Percentiles rank a stretch among this genome's conserved stretches.
Evolutionary conservation across 148 eudicot species (phyloP).

Genomic region (Rhododendron mucronatum): DNA sequence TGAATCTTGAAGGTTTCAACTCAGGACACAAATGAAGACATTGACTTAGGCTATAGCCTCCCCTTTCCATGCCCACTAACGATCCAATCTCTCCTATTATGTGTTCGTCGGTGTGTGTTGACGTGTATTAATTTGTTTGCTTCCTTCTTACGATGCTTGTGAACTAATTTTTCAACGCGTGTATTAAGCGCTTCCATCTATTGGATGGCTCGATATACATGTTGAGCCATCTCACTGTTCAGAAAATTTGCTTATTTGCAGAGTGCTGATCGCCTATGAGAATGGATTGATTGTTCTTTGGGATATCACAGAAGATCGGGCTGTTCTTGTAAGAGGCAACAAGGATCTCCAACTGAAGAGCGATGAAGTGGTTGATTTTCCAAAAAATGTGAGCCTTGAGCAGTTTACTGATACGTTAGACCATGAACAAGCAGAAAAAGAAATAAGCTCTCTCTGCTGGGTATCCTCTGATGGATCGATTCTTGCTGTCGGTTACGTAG

Average conservation of each 20-base stretch:
- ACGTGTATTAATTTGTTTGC: background rate
- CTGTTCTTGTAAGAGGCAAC: conserved; percentile 56
- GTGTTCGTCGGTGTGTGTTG: background rate
- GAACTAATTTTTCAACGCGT: background rate
- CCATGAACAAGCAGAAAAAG: conserved; percentile 60
- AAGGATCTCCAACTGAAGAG: conserved; percentile 48
- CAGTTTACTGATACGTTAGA: conserved; percentile 27
- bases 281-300: conserved; percentile 81
- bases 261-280: conserved; percentile 77
- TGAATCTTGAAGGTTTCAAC: background rate
- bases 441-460: conserved; percentile 89
- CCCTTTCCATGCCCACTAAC: background rate
- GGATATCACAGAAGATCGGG: conserved; percentile 67
- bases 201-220: background rate
- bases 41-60: background rate
- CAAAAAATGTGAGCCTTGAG: conserved; percentile 28
- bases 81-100: background rate
- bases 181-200: background rate
- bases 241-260: conserved; percentile 28
- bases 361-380: conserved; percentile 23
- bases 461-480: conserved; percentile 86
- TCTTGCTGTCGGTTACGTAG: conserved; percentile 90
- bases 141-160: conserved; percentile 4
- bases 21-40: background rate
- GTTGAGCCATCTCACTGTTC: background rate